These are phyloP conservation scores for Tephrocybe sp. DNA, from an alignment of 768 basidiomycete species.

Conservation along the genomic window DNA sequence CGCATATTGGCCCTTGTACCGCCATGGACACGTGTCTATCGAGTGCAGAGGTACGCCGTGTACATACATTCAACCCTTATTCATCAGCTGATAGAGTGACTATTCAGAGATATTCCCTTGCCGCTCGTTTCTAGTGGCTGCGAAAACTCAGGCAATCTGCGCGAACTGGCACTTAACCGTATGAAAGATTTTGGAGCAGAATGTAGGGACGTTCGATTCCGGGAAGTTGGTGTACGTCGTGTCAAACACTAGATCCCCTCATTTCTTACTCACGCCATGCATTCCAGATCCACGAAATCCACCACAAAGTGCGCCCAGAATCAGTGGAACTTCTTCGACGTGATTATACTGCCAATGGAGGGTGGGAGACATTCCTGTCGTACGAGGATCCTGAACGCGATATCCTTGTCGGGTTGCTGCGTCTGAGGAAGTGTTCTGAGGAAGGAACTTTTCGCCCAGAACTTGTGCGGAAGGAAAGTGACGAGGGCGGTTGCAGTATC, in stretches of 20 bases:
- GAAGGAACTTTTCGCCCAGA: constrained; percentile 97
- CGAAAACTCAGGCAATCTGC: constrained; percentile 95
- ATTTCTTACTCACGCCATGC: constrained; percentile 4
- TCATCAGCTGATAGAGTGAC: constrained; percentile 1
- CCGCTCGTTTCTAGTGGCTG: constrained; percentile 96
- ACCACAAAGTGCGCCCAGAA: constrained; percentile 95
- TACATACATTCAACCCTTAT: neutral
- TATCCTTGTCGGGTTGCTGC: constrained; percentile 90
- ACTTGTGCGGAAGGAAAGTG: constrained; percentile 64
- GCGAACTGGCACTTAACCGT: constrained; percentile 92
- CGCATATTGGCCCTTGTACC: constrained; percentile 94
- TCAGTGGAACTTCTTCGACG: constrained; percentile 92
- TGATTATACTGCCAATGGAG: constrained; percentile 96
- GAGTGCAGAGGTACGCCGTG: constrained; percentile 77
- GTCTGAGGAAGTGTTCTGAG: constrained; percentile 92
- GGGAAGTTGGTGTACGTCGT: constrained; percentile 89
- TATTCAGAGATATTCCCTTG: constrained; percentile 86
- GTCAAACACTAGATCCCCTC: neutral
- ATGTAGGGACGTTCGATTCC: constrained; percentile 95
- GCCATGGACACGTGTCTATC: constrained; percentile 98
- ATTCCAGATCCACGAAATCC: constrained; percentile 92
- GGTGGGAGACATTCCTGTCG: constrained; percentile 99
- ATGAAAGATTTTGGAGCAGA: constrained; percentile 99
- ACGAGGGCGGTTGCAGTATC: constrained; percentile 83
- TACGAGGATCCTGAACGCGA: constrained; percentile 98